Evolutionary conservation across 2,329 filamentous ascomycete genomes (phyloP), one percentile per base, ranked within the genome.

Genomic region (Teratosphaeriaceae sp.): DNA sequence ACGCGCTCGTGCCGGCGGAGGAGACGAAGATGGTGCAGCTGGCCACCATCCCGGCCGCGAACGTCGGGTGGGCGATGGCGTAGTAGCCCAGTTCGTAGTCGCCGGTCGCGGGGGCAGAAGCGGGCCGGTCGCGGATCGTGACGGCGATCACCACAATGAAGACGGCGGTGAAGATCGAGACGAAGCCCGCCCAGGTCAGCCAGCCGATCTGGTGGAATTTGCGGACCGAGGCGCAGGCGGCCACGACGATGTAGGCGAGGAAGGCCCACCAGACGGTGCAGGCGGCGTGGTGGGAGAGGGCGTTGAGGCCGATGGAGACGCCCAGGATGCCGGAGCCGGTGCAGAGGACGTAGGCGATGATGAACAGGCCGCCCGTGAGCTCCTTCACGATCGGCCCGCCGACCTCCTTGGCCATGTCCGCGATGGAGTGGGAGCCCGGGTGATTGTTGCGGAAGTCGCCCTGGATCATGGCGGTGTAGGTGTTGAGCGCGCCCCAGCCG

Each of bases 171-270:
- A 76, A 80, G 27, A 82, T 72, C 21, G 71, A 76, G 3, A 70
- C 44, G 52, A 82, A 80, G 1, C 79, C 79, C 9, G 69, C 71
- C 72, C 75, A 82, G 0, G 76, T 79, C 33, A 82, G 61, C 75
- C 76, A 81, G 2, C 73, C 75, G 45, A 82, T 74, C 51, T 79
- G 74, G 40, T 76, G 69, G 51, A 80, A 75, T 43, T 76, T 82
- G 47, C 77, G 71, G 4, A 79, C 68, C 20, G 69, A 73, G 1
- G 76, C 75, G 5, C 70, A 65, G 0, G 67, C 48, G 20, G 72
- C 71, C 7, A 78, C 68, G 6, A 72, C 60, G 1, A 71, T 53
- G 0, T 75, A 72, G 0, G 74, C 73, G 3, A 81, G 58, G 20
- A 79, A 66, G 23, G 47, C 36, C 60, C 71, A 82, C 65, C 68